Evolutionary conservation across 2,329 filamentous ascomycete genomes (phyloP).

Genomic region (Fusarium tupiense): DNA sequence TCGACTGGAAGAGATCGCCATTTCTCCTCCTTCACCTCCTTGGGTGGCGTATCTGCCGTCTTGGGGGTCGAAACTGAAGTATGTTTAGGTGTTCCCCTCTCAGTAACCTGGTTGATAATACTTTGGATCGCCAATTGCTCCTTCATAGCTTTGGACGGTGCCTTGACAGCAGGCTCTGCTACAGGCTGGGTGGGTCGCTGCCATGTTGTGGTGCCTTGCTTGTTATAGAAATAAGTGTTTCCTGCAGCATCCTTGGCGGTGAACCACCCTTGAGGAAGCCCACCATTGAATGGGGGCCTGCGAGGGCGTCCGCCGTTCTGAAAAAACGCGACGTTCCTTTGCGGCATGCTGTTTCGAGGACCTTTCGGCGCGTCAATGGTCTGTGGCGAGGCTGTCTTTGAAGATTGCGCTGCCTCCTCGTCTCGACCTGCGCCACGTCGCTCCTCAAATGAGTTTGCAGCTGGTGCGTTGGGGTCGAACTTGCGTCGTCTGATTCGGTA

Average conservation of each 20-base stretch:
- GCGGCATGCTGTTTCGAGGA: slow-evolving; percentile 68
- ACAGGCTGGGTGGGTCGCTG: slow-evolving; percentile 77
- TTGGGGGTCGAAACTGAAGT: slow-evolving; percentile 72
- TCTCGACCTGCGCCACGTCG: slow-evolving; percentile 64
- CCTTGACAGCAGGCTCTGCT: slow-evolving; percentile 69
- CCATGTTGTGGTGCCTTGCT: slow-evolving; percentile 83
- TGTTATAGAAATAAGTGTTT: slow-evolving; percentile 86
- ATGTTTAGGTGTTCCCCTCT: slow-evolving; percentile 64
- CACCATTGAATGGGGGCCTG: slow-evolving; percentile 64
- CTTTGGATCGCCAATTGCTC: slow-evolving; percentile 82
- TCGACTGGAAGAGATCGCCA: slow-evolving; percentile 77
- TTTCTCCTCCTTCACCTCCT: slow-evolving; percentile 73
- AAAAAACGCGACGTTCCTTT: slow-evolving; percentile 63
- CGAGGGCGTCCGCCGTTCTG: slow-evolving; percentile 57
- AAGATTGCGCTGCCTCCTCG: slow-evolving; percentile 50
- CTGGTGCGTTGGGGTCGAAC: slow-evolving; percentile 72
- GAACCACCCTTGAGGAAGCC: slow-evolving; percentile 88
- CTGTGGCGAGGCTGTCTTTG: slow-evolving; percentile 55
- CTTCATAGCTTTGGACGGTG: slow-evolving; percentile 69
- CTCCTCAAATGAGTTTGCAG: slow-evolving; percentile 68
- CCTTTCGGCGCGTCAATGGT: slow-evolving; percentile 65
- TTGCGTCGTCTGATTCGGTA: slow-evolving; percentile 95
- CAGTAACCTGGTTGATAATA: slow-evolving; percentile 86
- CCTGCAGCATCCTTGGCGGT: slow-evolving; percentile 76
- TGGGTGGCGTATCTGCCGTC: slow-evolving; percentile 62